Evolutionary conservation across 805 yeast genomes (phyloP).

Genomic region (Schizosaccharomyces pombe): DNA sequence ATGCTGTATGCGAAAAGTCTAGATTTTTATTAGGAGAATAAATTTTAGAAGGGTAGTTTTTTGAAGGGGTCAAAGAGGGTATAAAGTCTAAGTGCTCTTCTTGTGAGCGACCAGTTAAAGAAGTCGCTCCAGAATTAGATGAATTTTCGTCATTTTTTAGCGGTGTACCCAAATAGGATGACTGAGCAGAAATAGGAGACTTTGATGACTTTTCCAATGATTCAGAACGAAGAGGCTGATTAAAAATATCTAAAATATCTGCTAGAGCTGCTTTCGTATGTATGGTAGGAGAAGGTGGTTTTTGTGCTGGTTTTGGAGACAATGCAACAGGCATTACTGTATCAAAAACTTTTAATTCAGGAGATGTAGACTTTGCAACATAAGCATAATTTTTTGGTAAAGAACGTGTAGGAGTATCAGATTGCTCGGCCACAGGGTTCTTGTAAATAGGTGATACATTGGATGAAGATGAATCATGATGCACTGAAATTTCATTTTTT

Average conservation of each 20-base stretch:
- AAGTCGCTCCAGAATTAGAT: no score
- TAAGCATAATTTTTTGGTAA: background rate
- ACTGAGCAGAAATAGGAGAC: background rate
- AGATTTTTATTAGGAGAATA: no score
- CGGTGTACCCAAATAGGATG: background rate
- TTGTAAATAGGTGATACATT: no score
- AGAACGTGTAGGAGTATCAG: background rate
- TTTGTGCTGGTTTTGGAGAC: background rate
- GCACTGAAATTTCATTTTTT: no score
- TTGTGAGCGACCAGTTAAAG: no score
- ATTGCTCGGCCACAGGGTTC: background rate
- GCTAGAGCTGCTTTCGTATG: slow-evolving; percentile 5
- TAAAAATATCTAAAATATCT: slow-evolving; percentile 4
- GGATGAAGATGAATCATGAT: no score
- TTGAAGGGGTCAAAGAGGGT: no score
- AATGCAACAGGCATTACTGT: background rate
- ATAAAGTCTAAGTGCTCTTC: no score
- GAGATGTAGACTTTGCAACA: background rate
- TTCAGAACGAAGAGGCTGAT: slow-evolving; percentile 1
- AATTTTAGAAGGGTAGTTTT: no score
- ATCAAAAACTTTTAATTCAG: background rate
- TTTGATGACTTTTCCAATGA: background rate
- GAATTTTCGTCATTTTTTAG: background rate
- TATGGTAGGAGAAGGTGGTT: slow-evolving; percentile 4
- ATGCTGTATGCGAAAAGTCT: no score